These are phyloP conservation scores for Fraxinus ornus DNA, from an alignment of 305 asterid species.

Conservation along the genomic window DNA sequence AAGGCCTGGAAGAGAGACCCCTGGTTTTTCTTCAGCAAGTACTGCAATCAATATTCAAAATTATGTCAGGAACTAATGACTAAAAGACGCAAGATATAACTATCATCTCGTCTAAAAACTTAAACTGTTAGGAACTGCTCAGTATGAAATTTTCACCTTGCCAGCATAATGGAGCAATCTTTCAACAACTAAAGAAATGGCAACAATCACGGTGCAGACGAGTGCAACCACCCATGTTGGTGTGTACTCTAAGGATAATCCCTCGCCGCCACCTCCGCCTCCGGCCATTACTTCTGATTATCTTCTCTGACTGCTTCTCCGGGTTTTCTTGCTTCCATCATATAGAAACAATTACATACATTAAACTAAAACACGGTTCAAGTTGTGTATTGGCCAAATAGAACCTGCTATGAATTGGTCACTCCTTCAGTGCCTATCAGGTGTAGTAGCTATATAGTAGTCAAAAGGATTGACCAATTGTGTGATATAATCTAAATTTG, in stretches of 20 bases:
- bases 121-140: neutral
- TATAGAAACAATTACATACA: too few species aligned
- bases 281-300: conserved; percentile 35
- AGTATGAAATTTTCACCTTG: conserved; percentile 33
- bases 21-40: conserved; percentile 50
- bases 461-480: too few species aligned
- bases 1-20: conserved; percentile 59
- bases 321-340: too few species aligned
- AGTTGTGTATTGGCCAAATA: too few species aligned
- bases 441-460: too few species aligned
- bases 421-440: too few species aligned
- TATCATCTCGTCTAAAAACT: neutral
- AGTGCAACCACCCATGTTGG: conserved; percentile 75
- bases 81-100: neutral
- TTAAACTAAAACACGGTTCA: too few species aligned
- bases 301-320: too few species aligned
- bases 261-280: conserved; percentile 39
- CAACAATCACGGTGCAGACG: conserved; percentile 63
- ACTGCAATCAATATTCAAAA: conserved; percentile 34
- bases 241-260: conserved; percentile 45
- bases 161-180: conserved; percentile 58
- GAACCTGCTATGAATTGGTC: too few species aligned
- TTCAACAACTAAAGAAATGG: conserved; percentile 56
- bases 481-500: too few species aligned
- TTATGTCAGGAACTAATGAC: neutral